Evolutionary conservation across 768 basidiomycete genomes (phyloP), one percentile per base, ranked within the genome.

Genomic region (Collybia nuda): DNA sequence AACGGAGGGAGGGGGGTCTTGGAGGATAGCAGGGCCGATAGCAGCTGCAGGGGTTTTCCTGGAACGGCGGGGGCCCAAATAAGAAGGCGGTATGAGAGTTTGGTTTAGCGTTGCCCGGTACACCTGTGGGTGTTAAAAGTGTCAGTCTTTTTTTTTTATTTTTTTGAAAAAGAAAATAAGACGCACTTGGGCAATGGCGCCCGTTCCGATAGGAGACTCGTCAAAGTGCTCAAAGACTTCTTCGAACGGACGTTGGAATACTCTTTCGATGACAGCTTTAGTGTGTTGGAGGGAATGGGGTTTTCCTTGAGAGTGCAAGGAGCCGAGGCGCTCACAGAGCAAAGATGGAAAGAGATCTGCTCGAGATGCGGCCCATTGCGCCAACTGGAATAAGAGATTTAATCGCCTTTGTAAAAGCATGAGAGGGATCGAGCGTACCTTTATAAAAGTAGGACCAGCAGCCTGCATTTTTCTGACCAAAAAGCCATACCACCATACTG

Each of bases 311-410:
- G 97, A 98, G 65, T 99, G 97, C 17, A 98, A 75, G 40, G 84
- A 80, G 26, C 90, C 91, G 57, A 99, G 75, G 51, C 81, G 80
- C 48, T 90, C 81, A 67, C 97, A 99, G 17, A 99, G 82, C 11
- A 82, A 67, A 18, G 85, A 75, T 2, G 97, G 93, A 70, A 99
- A 98, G 2, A 99, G 75, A 67, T 99, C 97, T 36, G 87, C 89
- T 29, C 97, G 82, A 14, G 95, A 94, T 12, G 89, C 97, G 6
- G 97, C 97, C 97, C 97, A 99, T 80, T 99, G 97, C 4, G 93
- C 90, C 48, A 99, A 80, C 93, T 95, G 24, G 45, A 47, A 38
- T 37, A 56, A 41, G 47, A 52, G 48, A 47, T 63, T 29, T 62
- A 47, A 40, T 41, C n/a, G n/a, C n/a, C n/a, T n/a, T n/a, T n/a